phyloP scores from a whole-genome alignment of 148 eudicot genomes.

The Vaccinium corymbosum region DNA sequence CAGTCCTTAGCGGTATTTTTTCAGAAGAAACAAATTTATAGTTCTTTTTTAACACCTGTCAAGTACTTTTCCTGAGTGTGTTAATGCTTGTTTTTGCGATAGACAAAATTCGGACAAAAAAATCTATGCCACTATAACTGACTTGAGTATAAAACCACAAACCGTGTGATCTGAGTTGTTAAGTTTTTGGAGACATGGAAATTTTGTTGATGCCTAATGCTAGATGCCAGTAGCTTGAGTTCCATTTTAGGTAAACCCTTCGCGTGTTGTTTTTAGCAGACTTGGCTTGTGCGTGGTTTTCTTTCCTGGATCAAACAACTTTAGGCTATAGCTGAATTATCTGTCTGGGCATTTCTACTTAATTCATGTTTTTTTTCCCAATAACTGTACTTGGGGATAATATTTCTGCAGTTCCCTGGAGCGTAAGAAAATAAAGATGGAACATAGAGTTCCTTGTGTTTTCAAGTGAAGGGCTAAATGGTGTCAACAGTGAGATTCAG shows the following conservation, averaged over 20 bases:
- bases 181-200: background rate
- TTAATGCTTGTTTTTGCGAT: background rate
- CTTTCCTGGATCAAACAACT: background rate
- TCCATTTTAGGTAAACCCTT: background rate
- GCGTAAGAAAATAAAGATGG: background rate
- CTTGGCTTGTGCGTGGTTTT: background rate
- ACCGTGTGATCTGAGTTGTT: background rate
- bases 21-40: background rate
- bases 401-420: conserved; percentile 11
- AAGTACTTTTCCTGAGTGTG: background rate
- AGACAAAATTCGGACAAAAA: background rate
- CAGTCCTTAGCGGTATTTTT: no score
- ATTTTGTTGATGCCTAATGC: background rate
- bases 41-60: background rate
- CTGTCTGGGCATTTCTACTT: background rate
- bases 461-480: background rate
- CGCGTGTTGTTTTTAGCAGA: background rate
- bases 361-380: background rate
- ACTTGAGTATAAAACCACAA: background rate
- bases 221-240: background rate
- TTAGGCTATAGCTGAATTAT: background rate
- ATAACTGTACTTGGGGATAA: background rate
- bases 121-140: background rate
- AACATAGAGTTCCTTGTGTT: background rate
- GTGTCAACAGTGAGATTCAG: background rate